Evolutionary conservation across 2,329 filamentous ascomycete genomes (phyloP), one percentile per base, ranked within the genome.

Genomic region (Beauveria asiatica): DNA sequence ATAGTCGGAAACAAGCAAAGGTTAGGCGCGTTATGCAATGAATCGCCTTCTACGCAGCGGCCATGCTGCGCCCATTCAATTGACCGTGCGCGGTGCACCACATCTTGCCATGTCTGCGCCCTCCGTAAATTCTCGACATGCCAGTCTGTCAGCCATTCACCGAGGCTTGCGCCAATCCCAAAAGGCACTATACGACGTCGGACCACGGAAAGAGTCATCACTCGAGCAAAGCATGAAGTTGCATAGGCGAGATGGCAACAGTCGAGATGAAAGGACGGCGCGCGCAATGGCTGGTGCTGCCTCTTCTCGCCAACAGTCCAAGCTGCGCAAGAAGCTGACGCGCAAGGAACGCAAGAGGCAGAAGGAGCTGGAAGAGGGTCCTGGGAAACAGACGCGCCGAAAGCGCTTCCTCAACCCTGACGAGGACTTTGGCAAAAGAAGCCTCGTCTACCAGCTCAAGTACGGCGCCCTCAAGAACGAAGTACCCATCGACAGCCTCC

Each of bases 81-180:
- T 16, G 5, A 17, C 45, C n/a, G 16, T 42, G 17, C 50, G 46
- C 3, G n/a, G 50, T 42, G 7, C 23, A 3, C 3, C 33, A 4
- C 57, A 23, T 13, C 6, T 48, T 9, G 21, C 39, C 30, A 13
- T 41, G 3, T 33, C 27, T 13, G 16, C 30, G 1, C 48, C 44
- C 17, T 21, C 57, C 6, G 46, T 65, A 5, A 58, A 63, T 17
- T 63, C 65, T 45, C 72, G 72, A 46, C 37, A 66, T 23, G 67
- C 72, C 30, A 73, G 69, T 46, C 78, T 90, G 62, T 88, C 87
- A 10, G 87, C 87, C 48, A 91, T 92, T 67, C 82, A 85, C 64
- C 78, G 81, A 50, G 88, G 88, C 16, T 77, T 90, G 59, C 83
- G 85, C 49, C 67, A 75, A 70, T 72, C 82, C 65, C 65, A 78